Evolutionary conservation across 2,329 filamentous ascomycete genomes (phyloP).

Genomic region (Penicillium rolfsii): DNA sequence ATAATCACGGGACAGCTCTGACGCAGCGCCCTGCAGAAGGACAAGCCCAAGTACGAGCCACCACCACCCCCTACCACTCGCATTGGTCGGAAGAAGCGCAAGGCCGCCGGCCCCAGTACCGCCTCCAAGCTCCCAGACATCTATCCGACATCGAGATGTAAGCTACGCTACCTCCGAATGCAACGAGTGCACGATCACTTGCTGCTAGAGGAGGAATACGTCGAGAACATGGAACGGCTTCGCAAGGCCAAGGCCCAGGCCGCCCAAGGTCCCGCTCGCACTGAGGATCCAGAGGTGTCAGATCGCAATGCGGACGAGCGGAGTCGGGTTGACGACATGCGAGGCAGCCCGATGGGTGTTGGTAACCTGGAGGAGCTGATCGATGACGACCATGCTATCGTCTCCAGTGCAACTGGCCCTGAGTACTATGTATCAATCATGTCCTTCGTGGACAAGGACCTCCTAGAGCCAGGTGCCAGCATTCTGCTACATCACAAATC

Average conservation of each 20-base stretch:
- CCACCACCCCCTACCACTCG: slow-evolving; percentile 95
- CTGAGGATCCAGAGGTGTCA: slow-evolving; percentile 71
- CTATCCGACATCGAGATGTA: slow-evolving; percentile 95
- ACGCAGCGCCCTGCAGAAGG: slow-evolving; percentile 68
- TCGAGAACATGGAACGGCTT: slow-evolving; percentile 96
- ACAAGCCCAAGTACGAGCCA: slow-evolving; percentile 99
- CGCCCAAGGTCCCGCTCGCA: slow-evolving; percentile 56
- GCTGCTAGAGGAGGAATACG: slow-evolving; percentile 95
- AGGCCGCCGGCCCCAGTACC: slow-evolving; percentile 86
- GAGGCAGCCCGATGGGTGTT: slow-evolving; percentile 97
- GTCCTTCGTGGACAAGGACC: slow-evolving; percentile 99
- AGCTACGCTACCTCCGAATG: slow-evolving; percentile 95
- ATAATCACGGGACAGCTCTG: slow-evolving; percentile 10
- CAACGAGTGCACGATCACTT: slow-evolving; percentile 98
- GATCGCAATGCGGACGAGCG: slow-evolving; percentile 95
- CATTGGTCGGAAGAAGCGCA: slow-evolving; percentile 98
- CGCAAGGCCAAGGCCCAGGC: slow-evolving; percentile 83
- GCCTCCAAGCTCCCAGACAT: slow-evolving; percentile 93
- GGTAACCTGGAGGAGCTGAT: slow-evolving; percentile 98
- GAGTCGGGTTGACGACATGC: slow-evolving; percentile 95
- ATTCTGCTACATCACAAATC: slow-evolving; percentile 97
- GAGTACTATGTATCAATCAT: slow-evolving; percentile 99
- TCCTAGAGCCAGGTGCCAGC: slow-evolving; percentile 92
- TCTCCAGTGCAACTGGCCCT: slow-evolving; percentile 93
- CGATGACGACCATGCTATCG: slow-evolving; percentile 98